Percentiles rank a stretch among this genome's conserved stretches.
These are phyloP conservation scores for Neurospora terricola DNA, from an alignment of 495 filamentous ascomycete genomes.

Conservation along the genomic window DNA sequence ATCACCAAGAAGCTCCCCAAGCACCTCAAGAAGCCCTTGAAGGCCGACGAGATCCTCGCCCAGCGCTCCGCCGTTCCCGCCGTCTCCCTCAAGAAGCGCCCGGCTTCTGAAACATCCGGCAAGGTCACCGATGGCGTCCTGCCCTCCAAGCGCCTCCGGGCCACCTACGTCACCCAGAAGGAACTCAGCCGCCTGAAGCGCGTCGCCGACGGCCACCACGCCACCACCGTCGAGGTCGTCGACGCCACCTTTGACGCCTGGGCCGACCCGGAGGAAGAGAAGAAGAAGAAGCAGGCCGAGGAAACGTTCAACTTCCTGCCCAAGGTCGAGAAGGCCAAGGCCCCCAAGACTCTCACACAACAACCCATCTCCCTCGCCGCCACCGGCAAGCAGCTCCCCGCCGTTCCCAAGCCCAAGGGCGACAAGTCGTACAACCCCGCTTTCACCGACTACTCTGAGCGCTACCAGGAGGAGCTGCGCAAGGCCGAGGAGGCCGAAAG, in stretches of 20 bases:
- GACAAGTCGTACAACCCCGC: constrained; percentile 87
- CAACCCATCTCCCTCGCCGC: constrained; percentile 71
- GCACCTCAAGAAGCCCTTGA: constrained; percentile 58
- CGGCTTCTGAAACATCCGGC: constrained; percentile 25
- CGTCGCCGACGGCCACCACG: constrained; percentile 63
- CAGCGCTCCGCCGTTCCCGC: constrained; percentile 70
- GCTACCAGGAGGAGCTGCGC: constrained; percentile 61
- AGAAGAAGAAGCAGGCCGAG: constrained; percentile 36
- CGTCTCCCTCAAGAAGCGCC: constrained; percentile 65
- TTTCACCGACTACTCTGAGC: constrained; percentile 71
- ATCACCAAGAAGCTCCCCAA: constrained; percentile 45
- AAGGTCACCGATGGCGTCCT: constrained; percentile 56
- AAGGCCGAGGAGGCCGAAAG: constrained; percentile 73
- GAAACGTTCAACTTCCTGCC: constrained; percentile 45
- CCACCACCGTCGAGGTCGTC: constrained; percentile 41
- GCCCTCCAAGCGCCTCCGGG: constrained; percentile 60
- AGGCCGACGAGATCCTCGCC: constrained; percentile 83
- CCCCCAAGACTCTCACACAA: constrained; percentile 65
- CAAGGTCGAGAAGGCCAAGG: constrained; percentile 53
- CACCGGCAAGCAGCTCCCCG: constrained; percentile 64
- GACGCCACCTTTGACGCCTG: constrained; percentile 68
- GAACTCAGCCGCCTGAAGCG: constrained; percentile 67
- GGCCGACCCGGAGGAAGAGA: constrained; percentile 42
- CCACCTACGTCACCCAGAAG: constrained; percentile 66
- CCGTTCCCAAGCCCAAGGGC: constrained; percentile 67